These are phyloP conservation scores for Oryza rufipogon DNA, from an alignment of 176 grass and related monocot genomes.

Conservation along the genomic window DNA sequence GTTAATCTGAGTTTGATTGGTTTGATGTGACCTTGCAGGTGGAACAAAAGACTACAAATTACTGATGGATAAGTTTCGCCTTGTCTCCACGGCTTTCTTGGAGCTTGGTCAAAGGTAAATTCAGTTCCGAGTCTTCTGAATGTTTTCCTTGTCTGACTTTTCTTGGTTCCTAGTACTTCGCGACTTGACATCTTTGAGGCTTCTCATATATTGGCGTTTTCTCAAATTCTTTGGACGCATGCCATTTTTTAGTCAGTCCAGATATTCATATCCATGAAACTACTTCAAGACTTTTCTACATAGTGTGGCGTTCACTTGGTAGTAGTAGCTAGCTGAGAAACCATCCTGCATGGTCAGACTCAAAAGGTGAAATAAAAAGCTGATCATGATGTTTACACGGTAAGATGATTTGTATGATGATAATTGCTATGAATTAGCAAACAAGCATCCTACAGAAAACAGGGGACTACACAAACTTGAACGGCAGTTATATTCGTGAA, in stretches of 20 bases:
- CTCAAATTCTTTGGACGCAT: background rate
- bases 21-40: slow-evolving; percentile 47
- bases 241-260: slow-evolving; percentile 1
- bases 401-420: background rate
- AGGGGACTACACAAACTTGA: background rate
- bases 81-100: slow-evolving; percentile 76
- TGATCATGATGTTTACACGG: background rate
- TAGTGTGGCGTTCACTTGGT: slow-evolving; percentile 15
- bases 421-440: slow-evolving; percentile 8
- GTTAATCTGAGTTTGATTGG: background rate
- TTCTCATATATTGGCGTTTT: background rate
- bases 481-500: background rate
- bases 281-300: background rate
- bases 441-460: background rate
- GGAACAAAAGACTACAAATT: slow-evolving; percentile 87
- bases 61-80: slow-evolving; percentile 87
- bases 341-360: background rate
- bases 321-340: slow-evolving; percentile 1
- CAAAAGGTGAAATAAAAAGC: background rate
- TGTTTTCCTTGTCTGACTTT: background rate
- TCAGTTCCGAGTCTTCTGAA: background rate
- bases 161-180: background rate
- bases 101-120: slow-evolving; percentile 80
- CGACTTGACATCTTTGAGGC: background rate
- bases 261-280: background rate